These are phyloP conservation scores for Lecanicillium sp. DNA, from an alignment of 2,329 filamentous ascomycete genomes.

Conservation along the genomic window DNA sequence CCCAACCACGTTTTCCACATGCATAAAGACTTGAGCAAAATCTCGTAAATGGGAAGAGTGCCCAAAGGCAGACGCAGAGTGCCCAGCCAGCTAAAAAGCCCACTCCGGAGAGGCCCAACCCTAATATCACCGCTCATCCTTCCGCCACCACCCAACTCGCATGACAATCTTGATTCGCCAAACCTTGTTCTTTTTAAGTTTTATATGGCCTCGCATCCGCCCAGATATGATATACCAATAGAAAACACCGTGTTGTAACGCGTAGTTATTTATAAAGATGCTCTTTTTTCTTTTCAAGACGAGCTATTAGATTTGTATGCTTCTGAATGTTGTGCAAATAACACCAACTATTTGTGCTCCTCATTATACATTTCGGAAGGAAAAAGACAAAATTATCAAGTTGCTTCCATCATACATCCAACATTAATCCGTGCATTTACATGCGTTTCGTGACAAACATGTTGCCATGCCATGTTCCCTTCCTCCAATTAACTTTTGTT, in stretches of 20 bases:
- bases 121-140: too few relatives aligned
- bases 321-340: neutral
- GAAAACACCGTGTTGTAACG: neutral
- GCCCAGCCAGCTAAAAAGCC: neutral
- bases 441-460: conserved; percentile 6
- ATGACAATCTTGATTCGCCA: neutral
- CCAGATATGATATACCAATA: neutral
- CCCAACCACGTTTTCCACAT: too few relatives aligned
- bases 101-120: neutral
- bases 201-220: neutral
- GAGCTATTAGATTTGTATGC: neutral
- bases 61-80: too few relatives aligned
- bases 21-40: too few relatives aligned
- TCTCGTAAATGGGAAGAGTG: too few relatives aligned
- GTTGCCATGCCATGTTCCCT: neutral
- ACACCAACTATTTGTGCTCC: neutral
- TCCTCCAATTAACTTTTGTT: conserved; percentile 7
- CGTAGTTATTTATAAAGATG: neutral
- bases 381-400: conserved; percentile 1
- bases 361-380: neutral
- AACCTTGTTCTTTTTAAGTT: too few relatives aligned
- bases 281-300: neutral
- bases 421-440: conserved; percentile 11
- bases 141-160: neutral
- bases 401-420: conserved; percentile 12